Conservation (phyloP, 1,284 basidiomycete species). For the Cyathus olla region DNA sequence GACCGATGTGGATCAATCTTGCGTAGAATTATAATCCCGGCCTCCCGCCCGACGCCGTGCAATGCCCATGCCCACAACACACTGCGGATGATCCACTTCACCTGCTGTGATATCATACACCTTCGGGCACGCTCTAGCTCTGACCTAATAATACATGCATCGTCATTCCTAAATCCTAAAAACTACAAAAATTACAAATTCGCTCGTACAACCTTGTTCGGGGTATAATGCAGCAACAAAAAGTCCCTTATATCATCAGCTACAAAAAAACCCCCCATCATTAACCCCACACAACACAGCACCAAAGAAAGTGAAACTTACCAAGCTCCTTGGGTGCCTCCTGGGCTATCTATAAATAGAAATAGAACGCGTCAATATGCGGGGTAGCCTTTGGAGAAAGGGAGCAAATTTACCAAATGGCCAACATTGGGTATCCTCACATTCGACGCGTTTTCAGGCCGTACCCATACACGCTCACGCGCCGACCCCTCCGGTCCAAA, state of each 20-base stretch:
- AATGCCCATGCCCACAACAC: too few species aligned
- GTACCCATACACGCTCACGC: constrained; percentile 65
- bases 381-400: neutral
- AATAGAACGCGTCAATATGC: neutral
- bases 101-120: too few species aligned
- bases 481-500: constrained; percentile 51
- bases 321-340: constrained; percentile 56
- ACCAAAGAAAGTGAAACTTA: constrained; percentile 18
- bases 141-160: too few species aligned
- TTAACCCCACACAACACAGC: too few species aligned
- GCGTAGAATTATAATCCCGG: too few species aligned
- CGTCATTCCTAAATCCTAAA: too few species aligned
- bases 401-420: constrained; percentile 62
- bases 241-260: neutral
- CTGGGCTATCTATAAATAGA: constrained; percentile 50
- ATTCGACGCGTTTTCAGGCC: constrained; percentile 70
- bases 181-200: too few species aligned
- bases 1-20: too few species aligned
- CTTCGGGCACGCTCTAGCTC: too few species aligned
- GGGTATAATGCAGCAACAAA: neutral
- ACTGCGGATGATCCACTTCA: too few species aligned
- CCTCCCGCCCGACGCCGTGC: too few species aligned
- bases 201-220: too few species aligned
- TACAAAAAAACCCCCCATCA: neutral
- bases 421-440: constrained; percentile 63